Conservation (phyloP, 495 filamentous ascomycete species). For the Tuber indicum region DNA sequence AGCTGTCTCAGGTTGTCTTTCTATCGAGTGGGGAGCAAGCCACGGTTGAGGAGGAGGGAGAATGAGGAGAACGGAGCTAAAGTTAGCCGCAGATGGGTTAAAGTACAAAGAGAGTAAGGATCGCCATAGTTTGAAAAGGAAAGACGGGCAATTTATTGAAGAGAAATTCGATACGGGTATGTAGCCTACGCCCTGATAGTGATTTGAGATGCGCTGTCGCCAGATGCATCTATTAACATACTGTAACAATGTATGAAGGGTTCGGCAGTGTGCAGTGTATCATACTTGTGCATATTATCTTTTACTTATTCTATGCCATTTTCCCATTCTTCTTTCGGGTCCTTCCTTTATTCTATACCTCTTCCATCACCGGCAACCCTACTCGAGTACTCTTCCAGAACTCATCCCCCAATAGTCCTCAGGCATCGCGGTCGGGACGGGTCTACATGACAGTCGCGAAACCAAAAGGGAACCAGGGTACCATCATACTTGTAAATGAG, state of each 20-base stretch:
- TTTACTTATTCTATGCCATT: not conserved
- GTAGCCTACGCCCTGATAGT: not conserved
- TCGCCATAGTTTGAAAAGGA: not conserved
- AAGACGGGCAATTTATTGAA: not conserved
- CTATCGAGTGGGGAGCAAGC: not conserved
- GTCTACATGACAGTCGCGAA: not conserved
- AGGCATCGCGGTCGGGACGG: not conserved
- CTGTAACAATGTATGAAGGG: not conserved
- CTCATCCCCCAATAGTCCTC: not conserved
- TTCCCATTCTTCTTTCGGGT: not conserved
- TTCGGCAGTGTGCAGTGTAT: not conserved
- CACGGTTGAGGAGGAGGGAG: not conserved
- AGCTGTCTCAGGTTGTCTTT: not conserved
- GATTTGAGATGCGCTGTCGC: not conserved
- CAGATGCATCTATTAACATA: not conserved
- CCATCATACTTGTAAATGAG: no score
- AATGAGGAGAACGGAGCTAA: not conserved
- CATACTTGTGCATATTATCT: not conserved
- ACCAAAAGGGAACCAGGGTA: no score
- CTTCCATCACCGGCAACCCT: not conserved
- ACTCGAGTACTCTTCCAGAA: not conserved
- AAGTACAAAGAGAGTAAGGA: not conserved
- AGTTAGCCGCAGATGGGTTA: slow-evolving; percentile 1
- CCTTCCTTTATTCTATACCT: not conserved
- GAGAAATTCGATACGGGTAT: not conserved